Evolutionary conservation across 805 yeast species (phyloP), one percentile per base, ranked within the genome.

Genomic region (Pichia pseudocactophila): DNA sequence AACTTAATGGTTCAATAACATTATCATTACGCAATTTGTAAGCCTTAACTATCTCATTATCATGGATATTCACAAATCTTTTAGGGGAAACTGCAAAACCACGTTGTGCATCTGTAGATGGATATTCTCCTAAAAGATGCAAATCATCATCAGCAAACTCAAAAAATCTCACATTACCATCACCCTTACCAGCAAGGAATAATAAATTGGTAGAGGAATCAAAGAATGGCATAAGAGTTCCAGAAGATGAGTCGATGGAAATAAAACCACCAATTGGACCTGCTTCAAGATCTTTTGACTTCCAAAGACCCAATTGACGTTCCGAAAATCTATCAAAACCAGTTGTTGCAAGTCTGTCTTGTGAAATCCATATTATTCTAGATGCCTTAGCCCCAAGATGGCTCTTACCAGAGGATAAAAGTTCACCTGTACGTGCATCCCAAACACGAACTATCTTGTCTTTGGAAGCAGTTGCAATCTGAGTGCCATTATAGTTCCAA

Each of bases 231-330:
- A 92, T 83, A 61, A 89, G 68, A 34, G 92, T 84, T 54, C 99
- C 98, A 2, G 97, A 83, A 4, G 95, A 82, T 19, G 94, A 76
- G 59, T 94, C 98, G 38, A 92, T 73, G 33, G 80, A 76, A 56
- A 82, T 72, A 60, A 89, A 87, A 0, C 95, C 97, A 40, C 88
- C 95, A 50, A 92, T 75, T 36, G 96, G 88, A 28, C 97, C 97
- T 38, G 71, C 71, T 10, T 66, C 78, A 42, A 92, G 67, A 53
- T 82, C 75, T 28, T 72, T 69, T 17, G 88, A 71, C 54, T 92
- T 88, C 98, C 98, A 92, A 44, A 92, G 70, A 54, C 92, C 98
- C 46, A 90, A 69, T 65, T 92, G 97, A 60, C 99, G 86, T 58
- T 92, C 97, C 36, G 95, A 84, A 51, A 85, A 71, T 56, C 83